phyloP scores from a whole-genome alignment of 2,329 filamentous ascomycete species.

The Ciborinia camelliae region DNA sequence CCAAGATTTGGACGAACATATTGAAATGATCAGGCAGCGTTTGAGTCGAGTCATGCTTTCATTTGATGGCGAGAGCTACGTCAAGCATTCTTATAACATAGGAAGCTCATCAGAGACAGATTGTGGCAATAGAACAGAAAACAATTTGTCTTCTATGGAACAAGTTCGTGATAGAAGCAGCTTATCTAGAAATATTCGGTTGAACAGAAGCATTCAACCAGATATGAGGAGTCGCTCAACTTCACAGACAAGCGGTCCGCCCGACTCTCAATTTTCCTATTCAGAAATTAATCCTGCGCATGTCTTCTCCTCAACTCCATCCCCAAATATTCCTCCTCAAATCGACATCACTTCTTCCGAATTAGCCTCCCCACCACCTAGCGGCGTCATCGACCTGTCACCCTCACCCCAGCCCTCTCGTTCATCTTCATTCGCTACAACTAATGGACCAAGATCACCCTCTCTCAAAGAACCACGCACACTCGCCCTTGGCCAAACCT shows the following conservation, averaged over 20 bases:
- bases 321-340: background rate
- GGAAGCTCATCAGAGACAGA: background rate
- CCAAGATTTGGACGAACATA: background rate
- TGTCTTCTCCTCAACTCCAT: slow-evolving; percentile 2
- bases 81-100: slow-evolving; percentile 17
- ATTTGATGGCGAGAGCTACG: background rate
- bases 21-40: background rate
- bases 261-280: background rate
- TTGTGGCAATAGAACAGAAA: too few relatives aligned
- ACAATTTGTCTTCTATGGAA: too few relatives aligned
- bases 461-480: slow-evolving; percentile 20
- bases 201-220: background rate
- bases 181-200: background rate
- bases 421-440: background rate
- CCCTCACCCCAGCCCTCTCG: background rate
- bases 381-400: slow-evolving; percentile 28
- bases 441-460: slow-evolving; percentile 17
- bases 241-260: background rate
- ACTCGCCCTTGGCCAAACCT: slow-evolving; percentile 44
- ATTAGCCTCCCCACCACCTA: slow-evolving; percentile 21
- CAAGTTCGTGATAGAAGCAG: background rate
- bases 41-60: background rate
- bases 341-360: slow-evolving; percentile 26
- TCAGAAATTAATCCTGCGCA: background rate
- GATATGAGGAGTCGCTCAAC: background rate